A percentile compares a stretch with the other conserved stretches of the same genome.
Conservation (phyloP, 164 flowering plant species). For the Liquidambar formosana region DNA sequence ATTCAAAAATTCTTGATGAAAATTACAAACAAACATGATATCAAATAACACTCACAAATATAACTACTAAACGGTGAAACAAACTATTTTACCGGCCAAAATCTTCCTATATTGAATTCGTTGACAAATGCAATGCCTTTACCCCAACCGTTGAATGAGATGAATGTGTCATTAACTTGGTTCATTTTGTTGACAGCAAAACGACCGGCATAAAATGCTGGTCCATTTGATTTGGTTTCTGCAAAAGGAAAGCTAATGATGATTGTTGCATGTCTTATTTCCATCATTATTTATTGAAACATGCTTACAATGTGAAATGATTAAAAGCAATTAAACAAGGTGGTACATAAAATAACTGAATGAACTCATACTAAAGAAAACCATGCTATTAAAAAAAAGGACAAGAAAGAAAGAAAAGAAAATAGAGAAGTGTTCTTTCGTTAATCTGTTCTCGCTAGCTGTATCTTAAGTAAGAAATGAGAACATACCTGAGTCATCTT, state of each 20-base stretch:
- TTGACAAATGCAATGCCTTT: constrained; percentile 88
- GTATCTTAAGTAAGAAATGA: neutral
- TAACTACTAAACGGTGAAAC: neutral
- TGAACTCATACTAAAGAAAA: neutral
- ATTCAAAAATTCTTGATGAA: neutral
- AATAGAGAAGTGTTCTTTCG: neutral
- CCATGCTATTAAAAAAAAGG: neutral
- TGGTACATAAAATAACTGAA: neutral
- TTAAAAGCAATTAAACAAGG: neutral
- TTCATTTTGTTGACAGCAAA: constrained; percentile 37
- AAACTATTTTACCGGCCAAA: constrained; percentile 71
- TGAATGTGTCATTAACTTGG: constrained; percentile 62
- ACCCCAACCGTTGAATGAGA: constrained; percentile 82
- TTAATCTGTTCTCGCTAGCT: neutral
- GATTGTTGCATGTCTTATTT: neutral
- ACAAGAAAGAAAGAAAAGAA: neutral
- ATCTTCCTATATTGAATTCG: constrained; percentile 81
- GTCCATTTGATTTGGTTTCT: constrained; percentile 41
- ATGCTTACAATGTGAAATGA: neutral
- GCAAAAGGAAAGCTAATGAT: constrained; percentile 18
- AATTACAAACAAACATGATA: neutral
- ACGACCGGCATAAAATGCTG: constrained; percentile 61
- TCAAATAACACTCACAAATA: neutral
- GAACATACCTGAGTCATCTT: constrained; percentile 35
- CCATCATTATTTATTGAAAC: neutral